Conservation (phyloP, 768 basidiomycete genomes). For the Hebeloma cylindrosporum region DNA sequence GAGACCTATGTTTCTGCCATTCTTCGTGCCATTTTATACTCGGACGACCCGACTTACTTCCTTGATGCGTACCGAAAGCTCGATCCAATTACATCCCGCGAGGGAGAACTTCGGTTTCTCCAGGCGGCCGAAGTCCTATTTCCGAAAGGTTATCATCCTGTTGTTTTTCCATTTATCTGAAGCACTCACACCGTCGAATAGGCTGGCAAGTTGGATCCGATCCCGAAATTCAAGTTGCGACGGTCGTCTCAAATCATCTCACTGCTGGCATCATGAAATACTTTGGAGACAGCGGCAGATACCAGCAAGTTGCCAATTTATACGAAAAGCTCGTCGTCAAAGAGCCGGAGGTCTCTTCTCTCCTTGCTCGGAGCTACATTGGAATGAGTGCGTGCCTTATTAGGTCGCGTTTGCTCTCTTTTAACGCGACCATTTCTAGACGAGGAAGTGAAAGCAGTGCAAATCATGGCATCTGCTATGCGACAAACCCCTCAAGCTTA, state of each 20-base stretch:
- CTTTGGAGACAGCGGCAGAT: conserved; percentile 89
- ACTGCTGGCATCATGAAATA: conserved; percentile 96
- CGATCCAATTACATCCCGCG: conserved; percentile 87
- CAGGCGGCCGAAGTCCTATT: conserved; percentile 90
- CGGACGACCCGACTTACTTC: conserved; percentile 90
- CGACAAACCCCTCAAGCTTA: conserved; percentile 89
- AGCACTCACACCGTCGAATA: conserved; percentile 27
- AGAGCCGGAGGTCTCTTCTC: conserved; percentile 86
- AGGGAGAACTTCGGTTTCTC: conserved; percentile 88
- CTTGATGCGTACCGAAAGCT: conserved; percentile 94
- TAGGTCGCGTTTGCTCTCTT: neutral
- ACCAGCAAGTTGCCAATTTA: conserved; percentile 84
- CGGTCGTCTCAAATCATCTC: conserved; percentile 93
- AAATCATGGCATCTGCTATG: conserved; percentile 86
- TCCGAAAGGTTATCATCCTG: conserved; percentile 56
- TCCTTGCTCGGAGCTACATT: conserved; percentile 88
- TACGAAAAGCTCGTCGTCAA: conserved; percentile 87
- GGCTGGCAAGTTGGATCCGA: conserved; percentile 99
- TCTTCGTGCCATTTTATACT: conserved; percentile 89
- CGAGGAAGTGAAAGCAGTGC: conserved; percentile 97
- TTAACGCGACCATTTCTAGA: conserved; percentile 46
- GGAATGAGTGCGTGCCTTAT: conserved; percentile 83
- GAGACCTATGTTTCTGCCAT: conserved; percentile 96
- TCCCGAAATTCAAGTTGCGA: conserved; percentile 98
- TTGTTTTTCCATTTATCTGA: neutral